phyloP scores from a whole-genome alignment of 2,329 filamentous ascomycete genomes.

The Capronia americana region DNA sequence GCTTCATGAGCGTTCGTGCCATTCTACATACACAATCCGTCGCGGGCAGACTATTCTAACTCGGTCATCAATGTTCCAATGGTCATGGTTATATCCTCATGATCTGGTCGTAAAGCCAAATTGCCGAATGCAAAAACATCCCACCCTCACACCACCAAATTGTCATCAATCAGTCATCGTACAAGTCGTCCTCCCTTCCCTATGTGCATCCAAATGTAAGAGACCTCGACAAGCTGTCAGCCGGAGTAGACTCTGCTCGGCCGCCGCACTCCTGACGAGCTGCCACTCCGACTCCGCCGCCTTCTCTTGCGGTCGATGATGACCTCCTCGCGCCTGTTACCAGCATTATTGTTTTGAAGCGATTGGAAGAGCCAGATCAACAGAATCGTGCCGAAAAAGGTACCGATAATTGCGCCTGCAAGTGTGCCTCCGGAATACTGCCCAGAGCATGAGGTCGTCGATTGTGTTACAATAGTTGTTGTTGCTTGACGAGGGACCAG shows the following conservation, averaged over 20 bases:
- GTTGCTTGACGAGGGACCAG: conserved; percentile 36
- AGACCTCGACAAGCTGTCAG: neutral
- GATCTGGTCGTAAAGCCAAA: neutral
- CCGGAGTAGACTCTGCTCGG: conserved; percentile 39
- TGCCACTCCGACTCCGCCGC: conserved; percentile 36
- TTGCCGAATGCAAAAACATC: neutral
- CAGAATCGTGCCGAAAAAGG: conserved; percentile 39
- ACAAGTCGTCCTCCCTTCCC: conserved; percentile 8
- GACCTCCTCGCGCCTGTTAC: conserved; percentile 33
- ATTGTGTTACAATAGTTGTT: conserved; percentile 31
- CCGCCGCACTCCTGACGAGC: conserved; percentile 37
- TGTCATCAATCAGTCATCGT: conserved; percentile 15
- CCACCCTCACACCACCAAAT: neutral
- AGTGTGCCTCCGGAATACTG: conserved; percentile 40
- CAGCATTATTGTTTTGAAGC: conserved; percentile 19
- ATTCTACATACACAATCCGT: neutral
- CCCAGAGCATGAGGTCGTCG: conserved; percentile 31
- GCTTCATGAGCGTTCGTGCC: neutral
- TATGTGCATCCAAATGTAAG: neutral
- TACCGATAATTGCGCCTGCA: conserved; percentile 39
- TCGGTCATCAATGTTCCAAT: neutral
- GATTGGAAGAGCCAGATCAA: conserved; percentile 38
- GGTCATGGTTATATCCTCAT: neutral
- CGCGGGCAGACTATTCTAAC: neutral
- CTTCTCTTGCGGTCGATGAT: conserved; percentile 38